These are phyloP conservation scores for Fusarium devonianum DNA, from an alignment of 2,329 filamentous ascomycete species.

Conservation along the genomic window DNA sequence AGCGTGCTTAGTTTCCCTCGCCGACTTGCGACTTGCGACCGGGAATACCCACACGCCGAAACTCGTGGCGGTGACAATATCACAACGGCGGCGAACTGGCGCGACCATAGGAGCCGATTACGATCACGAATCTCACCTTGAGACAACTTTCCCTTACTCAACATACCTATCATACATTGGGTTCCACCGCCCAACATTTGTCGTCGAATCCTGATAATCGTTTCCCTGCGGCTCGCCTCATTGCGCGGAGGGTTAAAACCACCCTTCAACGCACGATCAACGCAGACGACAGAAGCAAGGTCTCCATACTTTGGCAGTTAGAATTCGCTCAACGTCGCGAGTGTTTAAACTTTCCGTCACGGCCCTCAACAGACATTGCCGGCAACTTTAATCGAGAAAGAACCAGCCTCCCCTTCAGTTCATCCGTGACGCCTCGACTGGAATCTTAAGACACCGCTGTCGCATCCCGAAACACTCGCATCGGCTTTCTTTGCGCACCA, in stretches of 20 bases:
- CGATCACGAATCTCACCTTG: constrained; percentile 11
- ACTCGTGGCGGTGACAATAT: constrained; percentile 23
- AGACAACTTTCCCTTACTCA: constrained; percentile 21
- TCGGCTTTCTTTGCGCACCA: constrained; percentile 26
- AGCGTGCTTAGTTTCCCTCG: constrained; percentile 17
- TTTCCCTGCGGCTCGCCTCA: constrained; percentile 27
- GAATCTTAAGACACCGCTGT: constrained; percentile 38
- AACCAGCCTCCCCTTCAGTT: constrained; percentile 9
- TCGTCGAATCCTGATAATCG: background rate
- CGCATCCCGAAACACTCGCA: constrained; percentile 35
- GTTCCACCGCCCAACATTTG: constrained; percentile 14
- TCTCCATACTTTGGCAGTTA: constrained; percentile 9
- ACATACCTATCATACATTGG: constrained; percentile 4
- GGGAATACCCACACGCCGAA: constrained; percentile 14
- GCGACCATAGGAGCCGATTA: constrained; percentile 16
- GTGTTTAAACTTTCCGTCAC: background rate
- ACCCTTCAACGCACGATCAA: too few relatives aligned
- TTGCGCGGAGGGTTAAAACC: too few relatives aligned
- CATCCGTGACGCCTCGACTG: constrained; percentile 17
- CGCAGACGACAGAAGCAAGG: constrained; percentile 19
- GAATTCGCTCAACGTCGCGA: background rate
- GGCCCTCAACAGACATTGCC: constrained; percentile 10
- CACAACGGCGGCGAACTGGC: constrained; percentile 10
- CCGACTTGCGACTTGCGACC: constrained; percentile 34
- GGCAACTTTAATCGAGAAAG: constrained; percentile 12